These are phyloP conservation scores for Daldinia loculata DNA, from an alignment of 495 filamentous ascomycete genomes.

Conservation along the genomic window DNA sequence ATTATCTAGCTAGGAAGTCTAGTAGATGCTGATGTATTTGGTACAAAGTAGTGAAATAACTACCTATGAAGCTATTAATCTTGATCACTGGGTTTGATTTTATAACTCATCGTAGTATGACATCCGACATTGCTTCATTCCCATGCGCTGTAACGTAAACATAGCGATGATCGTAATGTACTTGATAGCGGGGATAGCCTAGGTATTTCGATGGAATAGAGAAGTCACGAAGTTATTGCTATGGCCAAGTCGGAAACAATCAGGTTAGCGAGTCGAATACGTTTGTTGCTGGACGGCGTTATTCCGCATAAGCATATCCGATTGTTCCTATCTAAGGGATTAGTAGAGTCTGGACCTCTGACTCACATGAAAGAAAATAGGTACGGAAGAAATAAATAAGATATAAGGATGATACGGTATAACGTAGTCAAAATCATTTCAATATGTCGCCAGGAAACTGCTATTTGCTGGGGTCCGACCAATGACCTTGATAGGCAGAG, in stretches of 20 bases:
- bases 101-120: not conserved
- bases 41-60: not conserved
- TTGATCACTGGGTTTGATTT: not conserved
- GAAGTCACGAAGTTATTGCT: not conserved
- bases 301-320: not conserved
- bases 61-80: not conserved
- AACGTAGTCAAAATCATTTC: not conserved
- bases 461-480: constrained; percentile 18
- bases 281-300: not conserved
- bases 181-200: not conserved
- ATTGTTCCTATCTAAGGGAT: not conserved
- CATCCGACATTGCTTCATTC: not conserved
- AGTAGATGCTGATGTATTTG: not conserved
- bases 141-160: not conserved
- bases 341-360: not conserved
- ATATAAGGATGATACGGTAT: not conserved
- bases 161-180: not conserved
- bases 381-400: not conserved
- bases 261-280: too few relatives aligned
- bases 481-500: constrained; percentile 16
- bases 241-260: not conserved
- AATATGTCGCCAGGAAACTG: not conserved
- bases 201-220: not conserved
- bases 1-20: not conserved
- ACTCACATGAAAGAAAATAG: too few relatives aligned